A percentile compares a stretch with the other conserved stretches of the same genome.
These are phyloP conservation scores for Blastocystis sp. DNA, from an alignment of 352 stramenopile species.

Conservation along the genomic window DNA sequence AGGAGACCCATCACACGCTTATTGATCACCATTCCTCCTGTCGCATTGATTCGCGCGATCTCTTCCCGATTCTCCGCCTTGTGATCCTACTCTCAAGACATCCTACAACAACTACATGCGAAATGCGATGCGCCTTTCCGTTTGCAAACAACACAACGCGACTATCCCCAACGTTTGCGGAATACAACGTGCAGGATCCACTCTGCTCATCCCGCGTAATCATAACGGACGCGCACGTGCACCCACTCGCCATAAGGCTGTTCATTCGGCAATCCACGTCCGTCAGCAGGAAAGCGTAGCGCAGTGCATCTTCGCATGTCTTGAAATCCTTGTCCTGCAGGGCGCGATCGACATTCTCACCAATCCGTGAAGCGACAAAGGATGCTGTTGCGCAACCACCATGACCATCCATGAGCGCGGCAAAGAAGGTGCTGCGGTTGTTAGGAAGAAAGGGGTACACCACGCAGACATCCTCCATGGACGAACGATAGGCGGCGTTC, in stretches of 20 bases:
- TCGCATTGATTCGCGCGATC: conserved; percentile 28
- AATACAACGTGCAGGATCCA: not conserved
- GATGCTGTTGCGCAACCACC: conserved; percentile 63
- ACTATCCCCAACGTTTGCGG: conserved; percentile 71
- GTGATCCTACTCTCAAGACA: conserved; percentile 47
- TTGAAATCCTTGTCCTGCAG: conserved; percentile 37
- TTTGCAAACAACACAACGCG: conserved; percentile 42
- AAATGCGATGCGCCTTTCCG: conserved; percentile 25
- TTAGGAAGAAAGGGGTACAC: conserved; percentile 11
- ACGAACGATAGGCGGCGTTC: conserved; percentile 53
- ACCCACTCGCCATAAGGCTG: conserved; percentile 66
- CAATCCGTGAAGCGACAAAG: conserved; percentile 31
- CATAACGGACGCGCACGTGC: conserved; percentile 36
- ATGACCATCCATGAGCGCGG: conserved; percentile 68
- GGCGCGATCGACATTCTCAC: conserved; percentile 25
- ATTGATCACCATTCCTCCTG: conserved; percentile 62
- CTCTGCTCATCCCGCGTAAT: conserved; percentile 8
- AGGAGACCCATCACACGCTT: conserved; percentile 67
- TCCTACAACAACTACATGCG: conserved; percentile 6
- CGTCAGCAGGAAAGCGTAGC: conserved; percentile 58
- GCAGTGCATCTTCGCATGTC: conserved; percentile 23
- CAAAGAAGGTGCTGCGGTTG: conserved; percentile 37
- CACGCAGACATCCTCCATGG: conserved; percentile 69
- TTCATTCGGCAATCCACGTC: conserved; percentile 58
- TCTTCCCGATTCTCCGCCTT: conserved; percentile 51